Conservation (phyloP, 1,139 yeast species). For the Oligophagozyma castellii region DNA sequence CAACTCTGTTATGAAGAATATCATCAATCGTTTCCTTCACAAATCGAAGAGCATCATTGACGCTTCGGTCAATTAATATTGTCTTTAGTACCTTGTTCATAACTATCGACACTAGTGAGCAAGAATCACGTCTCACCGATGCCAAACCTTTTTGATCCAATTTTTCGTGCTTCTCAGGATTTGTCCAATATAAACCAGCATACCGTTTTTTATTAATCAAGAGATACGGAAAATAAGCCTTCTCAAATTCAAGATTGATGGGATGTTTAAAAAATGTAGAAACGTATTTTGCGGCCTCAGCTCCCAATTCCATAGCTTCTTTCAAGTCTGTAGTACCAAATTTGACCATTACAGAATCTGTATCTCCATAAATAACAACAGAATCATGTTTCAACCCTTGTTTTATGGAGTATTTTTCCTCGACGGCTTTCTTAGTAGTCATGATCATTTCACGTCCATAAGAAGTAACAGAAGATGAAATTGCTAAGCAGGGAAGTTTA, state of each 20-base stretch:
- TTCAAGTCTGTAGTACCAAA: constrained; percentile 77
- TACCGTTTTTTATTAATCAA: constrained; percentile 91
- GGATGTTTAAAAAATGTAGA: constrained; percentile 71
- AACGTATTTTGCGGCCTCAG: constrained; percentile 85
- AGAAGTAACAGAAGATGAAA: constrained; percentile 89
- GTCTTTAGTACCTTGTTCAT: constrained; percentile 81
- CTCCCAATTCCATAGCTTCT: constrained; percentile 82
- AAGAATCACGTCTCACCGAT: constrained; percentile 94
- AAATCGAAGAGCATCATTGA: constrained; percentile 71
- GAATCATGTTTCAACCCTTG: constrained; percentile 80
- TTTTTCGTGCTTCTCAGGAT: constrained; percentile 78
- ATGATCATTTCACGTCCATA: constrained; percentile 98
- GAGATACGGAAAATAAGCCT: constrained; percentile 88
- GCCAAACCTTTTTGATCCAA: constrained; percentile 99
- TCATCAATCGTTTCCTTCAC: constrained; percentile 86
- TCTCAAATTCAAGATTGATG: constrained; percentile 90
- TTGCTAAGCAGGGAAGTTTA: constrained; percentile 89
- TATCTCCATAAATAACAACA: constrained; percentile 92
- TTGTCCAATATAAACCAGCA: constrained; percentile 95
- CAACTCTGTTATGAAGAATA: constrained; percentile 78
- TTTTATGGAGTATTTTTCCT: constrained; percentile 56
- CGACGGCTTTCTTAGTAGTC: constrained; percentile 75
- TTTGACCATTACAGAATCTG: constrained; percentile 98
- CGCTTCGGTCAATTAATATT: constrained; percentile 80
- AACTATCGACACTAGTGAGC: constrained; percentile 86